Evolutionary conservation across 768 basidiomycete genomes (phyloP).

Genomic region (Pleurotus tuoliensis): DNA sequence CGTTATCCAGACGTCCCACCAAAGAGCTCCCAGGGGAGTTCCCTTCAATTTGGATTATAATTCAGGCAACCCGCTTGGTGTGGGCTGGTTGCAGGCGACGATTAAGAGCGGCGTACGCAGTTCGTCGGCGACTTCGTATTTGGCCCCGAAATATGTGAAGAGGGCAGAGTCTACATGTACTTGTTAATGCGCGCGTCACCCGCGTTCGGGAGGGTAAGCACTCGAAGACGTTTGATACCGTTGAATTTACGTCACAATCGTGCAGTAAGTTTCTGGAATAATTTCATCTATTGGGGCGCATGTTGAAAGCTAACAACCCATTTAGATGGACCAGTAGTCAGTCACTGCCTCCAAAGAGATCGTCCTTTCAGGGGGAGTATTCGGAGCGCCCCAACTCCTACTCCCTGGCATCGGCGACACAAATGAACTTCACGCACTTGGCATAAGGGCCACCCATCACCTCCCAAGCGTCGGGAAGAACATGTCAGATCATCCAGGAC

Average conservation of each 20-base stretch:
- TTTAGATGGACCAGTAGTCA: neutral
- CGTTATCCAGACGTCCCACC: constrained; percentile 21
- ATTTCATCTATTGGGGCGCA: too few species aligned
- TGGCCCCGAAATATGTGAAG: constrained; percentile 15
- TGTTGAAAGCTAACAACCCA: too few species aligned
- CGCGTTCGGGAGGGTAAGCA: constrained; percentile 1
- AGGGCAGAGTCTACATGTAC: constrained; percentile 21
- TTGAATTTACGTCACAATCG: constrained; percentile 11
- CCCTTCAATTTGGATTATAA: constrained; percentile 25
- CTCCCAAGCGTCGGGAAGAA: constrained; percentile 25
- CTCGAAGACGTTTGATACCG: constrained; percentile 12
- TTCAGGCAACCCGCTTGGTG: constrained; percentile 23
- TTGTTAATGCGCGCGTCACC: constrained; percentile 15
- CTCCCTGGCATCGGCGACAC: constrained; percentile 22
- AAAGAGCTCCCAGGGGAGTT: constrained; percentile 16
- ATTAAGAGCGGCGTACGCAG: constrained; percentile 15
- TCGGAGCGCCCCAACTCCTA: constrained; percentile 22
- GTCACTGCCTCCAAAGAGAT: constrained; percentile 20
- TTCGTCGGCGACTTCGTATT: constrained; percentile 20
- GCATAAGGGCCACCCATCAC: constrained; percentile 12
- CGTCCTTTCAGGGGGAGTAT: constrained; percentile 23
- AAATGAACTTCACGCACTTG: neutral
- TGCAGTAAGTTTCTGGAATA: neutral
- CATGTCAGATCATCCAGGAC: constrained; percentile 16
- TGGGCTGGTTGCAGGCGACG: constrained; percentile 20